Percentiles rank a stretch among this genome's conserved stretches.
Evolutionary conservation across 2,329 filamentous ascomycete genomes (phyloP).

Genomic region (Endocalyx cinctus): DNA sequence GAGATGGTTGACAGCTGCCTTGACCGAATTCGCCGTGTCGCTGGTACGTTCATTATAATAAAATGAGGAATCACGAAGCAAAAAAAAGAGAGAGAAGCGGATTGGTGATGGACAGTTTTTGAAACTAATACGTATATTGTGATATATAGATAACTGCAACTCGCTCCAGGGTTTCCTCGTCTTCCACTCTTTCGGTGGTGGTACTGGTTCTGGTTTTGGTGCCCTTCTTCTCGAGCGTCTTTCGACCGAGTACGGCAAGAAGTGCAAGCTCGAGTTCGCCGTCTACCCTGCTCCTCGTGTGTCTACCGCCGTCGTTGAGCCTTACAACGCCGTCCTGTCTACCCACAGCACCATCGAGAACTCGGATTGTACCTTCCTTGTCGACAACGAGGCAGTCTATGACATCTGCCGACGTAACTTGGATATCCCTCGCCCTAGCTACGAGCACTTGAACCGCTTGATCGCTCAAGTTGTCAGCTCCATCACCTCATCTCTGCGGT

Average conservation of each 20-base stretch:
- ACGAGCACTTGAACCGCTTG: conserved; percentile 67
- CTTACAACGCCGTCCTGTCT: conserved; percentile 69
- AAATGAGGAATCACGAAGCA: too few species aligned
- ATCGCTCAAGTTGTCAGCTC: conserved; percentile 73
- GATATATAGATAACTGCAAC: conserved; percentile 62
- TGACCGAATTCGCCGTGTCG: conserved; percentile 65
- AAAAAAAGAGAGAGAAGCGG: too few species aligned
- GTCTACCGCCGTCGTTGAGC: conserved; percentile 67
- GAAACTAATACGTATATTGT: conserved; percentile 12
- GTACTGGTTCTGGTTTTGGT: conserved; percentile 69
- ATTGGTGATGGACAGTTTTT: not conserved
- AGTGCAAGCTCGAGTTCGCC: conserved; percentile 72
- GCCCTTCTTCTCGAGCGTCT: conserved; percentile 68
- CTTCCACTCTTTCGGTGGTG: conserved; percentile 71
- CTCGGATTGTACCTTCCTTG: conserved; percentile 74
- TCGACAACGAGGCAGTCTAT: conserved; percentile 72
- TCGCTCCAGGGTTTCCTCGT: conserved; percentile 69
- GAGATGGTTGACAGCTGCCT: conserved; percentile 69
- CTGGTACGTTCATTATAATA: too few species aligned
- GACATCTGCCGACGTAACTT: conserved; percentile 71
- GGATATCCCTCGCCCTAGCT: conserved; percentile 64
- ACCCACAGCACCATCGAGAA: conserved; percentile 74
- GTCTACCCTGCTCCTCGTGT: conserved; percentile 68
- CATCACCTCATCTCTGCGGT: conserved; percentile 68
- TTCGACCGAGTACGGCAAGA: conserved; percentile 70